Base-by-base conservation (phyloP, 805 yeast genomes). In the Kodamaea hsintzibuensis region DNA sequence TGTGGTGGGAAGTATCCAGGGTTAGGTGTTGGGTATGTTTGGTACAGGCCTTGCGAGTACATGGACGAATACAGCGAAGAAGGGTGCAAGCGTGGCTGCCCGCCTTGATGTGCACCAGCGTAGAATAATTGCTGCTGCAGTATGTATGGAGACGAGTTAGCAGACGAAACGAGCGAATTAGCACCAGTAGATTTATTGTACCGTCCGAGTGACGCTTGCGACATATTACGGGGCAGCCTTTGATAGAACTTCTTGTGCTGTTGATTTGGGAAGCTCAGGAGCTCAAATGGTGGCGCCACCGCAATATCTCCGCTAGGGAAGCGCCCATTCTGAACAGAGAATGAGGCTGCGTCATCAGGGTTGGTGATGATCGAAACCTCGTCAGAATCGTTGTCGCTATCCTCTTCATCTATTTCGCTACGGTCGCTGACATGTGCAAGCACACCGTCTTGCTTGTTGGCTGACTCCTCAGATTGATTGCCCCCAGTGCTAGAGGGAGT, bases 221-320 rank as follows among this genome's bases (percentile, higher is more conserved):
- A 98, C 98, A n/a, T 90, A 91, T 55, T 84, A 97, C 7, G 91
- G 93, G 45, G 93, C 91, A 70, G 91, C 98, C 0, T 90, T 97
- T 0, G 98, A 98, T 75, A 92, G 93, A 67, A 98, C 98, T 64
- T 92, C 98, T 0, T 91, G 97, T 5, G 98, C 98, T 2, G 98
- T 97, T 3, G 98, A 98, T 83, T 80, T 92, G 70, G 95, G 98
- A 1, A 98, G 98, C 1, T 86, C 96, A 14, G 98, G 42, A 47
- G 40, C 42, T 47, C 44, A n/a, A 22, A 43, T n/a, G 44, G 52
- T 19, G 52, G 44, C 22, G 42, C 42, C 18, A 42, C 47, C 17
- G 39, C 46, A 12, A 25, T 10, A 22, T 33, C 48, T 2, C 48
- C 48, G 38, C 48, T 45, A 10, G 38, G 38, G 48, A 33, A 25